Evolutionary conservation across 116 monocot species (phyloP).

Genomic region (Dioscorea cayenensis): DNA sequence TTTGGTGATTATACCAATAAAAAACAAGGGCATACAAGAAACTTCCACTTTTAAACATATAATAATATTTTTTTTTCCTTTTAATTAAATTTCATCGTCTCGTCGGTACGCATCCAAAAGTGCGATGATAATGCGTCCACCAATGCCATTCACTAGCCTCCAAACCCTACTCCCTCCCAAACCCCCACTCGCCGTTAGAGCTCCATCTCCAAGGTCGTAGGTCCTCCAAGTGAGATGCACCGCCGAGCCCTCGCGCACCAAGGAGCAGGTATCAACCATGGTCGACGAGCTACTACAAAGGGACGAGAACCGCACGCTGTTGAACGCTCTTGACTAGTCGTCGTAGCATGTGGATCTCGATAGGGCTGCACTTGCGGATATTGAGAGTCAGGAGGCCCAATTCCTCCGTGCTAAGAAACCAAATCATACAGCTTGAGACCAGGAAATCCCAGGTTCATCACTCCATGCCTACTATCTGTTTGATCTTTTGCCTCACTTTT

Average conservation of each 20-base stretch:
- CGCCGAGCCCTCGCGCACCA: neutral
- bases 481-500: neutral
- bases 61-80: too few species aligned
- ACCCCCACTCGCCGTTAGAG: too few species aligned
- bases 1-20: too few species aligned
- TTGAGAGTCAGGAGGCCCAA: slow-evolving; percentile 59
- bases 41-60: too few species aligned
- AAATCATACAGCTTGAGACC: slow-evolving; percentile 43
- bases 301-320: slow-evolving; percentile 56
- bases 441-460: slow-evolving; percentile 50
- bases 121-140: too few species aligned
- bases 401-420: slow-evolving; percentile 23
- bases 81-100: too few species aligned
- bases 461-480: neutral
- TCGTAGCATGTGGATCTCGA: slow-evolving; percentile 54
- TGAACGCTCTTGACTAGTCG: slow-evolving; percentile 54
- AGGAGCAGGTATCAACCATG: slow-evolving; percentile 16
- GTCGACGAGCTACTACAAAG: slow-evolving; percentile 41
- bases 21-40: too few species aligned
- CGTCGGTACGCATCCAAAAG: too few species aligned
- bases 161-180: too few species aligned
- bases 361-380: slow-evolving; percentile 53
- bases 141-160: too few species aligned
- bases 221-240: slow-evolving; percentile 7
- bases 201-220: neutral